Evolutionary conservation across 2,329 filamentous ascomycete genomes (phyloP).

Genomic region (Sarocladiaceae sp.): DNA sequence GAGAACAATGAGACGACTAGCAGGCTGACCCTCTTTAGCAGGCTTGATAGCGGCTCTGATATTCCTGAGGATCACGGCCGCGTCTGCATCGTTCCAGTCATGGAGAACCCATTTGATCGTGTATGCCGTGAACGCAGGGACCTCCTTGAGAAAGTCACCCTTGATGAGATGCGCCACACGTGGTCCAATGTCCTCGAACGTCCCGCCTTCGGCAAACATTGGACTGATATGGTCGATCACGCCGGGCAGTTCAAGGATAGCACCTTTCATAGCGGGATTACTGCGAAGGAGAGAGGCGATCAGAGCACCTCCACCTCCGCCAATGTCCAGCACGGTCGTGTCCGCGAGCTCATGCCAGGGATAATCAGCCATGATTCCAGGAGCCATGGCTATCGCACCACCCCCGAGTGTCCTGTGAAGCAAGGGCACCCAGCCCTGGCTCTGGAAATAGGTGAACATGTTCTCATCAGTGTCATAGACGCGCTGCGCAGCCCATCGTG

Average conservation of each 20-base stretch:
- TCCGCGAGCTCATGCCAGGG: constrained; percentile 31
- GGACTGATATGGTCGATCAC: constrained; percentile 25
- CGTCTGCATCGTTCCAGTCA: constrained; percentile 31
- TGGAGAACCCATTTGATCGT: constrained; percentile 36
- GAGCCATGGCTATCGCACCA: constrained; percentile 28
- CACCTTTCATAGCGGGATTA: constrained; percentile 23
- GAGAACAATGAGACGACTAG: constrained; percentile 28
- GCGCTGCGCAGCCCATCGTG: constrained; percentile 29
- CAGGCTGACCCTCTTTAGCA: constrained; percentile 6
- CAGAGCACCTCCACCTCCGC: constrained; percentile 32
- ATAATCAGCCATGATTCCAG: constrained; percentile 34
- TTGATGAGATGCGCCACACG: constrained; percentile 20
- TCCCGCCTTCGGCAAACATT: constrained; percentile 22
- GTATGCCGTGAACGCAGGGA: constrained; percentile 25
- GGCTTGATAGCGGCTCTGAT: constrained; percentile 23
- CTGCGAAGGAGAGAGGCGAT: constrained; percentile 27
- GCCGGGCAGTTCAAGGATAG: constrained; percentile 25
- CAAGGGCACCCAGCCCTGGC: constrained; percentile 23
- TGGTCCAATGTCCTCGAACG: constrained; percentile 25
- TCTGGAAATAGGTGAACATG: constrained; percentile 33
- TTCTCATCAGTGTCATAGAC: constrained; percentile 31
- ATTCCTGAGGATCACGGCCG: constrained; percentile 20
- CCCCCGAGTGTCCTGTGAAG: constrained; percentile 31
- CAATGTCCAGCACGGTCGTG: constrained; percentile 29
- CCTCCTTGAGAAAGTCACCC: constrained; percentile 30